These are phyloP conservation scores for Aureobasidium pullulans DNA, from an alignment of 2,329 filamentous ascomycete genomes.

Conservation along the genomic window DNA sequence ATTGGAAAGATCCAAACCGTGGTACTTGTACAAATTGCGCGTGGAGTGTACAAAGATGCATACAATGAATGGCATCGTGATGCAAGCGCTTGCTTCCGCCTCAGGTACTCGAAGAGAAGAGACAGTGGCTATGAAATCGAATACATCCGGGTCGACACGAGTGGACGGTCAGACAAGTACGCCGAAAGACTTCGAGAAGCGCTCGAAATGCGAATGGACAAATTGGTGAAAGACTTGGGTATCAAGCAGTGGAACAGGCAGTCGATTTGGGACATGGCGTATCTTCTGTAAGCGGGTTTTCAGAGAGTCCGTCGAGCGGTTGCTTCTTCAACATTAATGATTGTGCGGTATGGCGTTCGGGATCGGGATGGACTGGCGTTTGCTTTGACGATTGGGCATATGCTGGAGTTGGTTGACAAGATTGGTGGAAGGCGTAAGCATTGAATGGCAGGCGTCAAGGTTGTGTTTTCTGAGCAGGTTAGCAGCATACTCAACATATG, in stretches of 20 bases:
- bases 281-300: neutral
- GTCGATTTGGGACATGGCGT: slow-evolving; percentile 13
- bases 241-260: slow-evolving; percentile 11
- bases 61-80: slow-evolving; percentile 12
- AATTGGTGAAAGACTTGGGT: neutral
- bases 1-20: slow-evolving; percentile 7
- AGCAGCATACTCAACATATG: slow-evolving; percentile 5
- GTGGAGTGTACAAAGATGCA: slow-evolving; percentile 11
- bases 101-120: neutral
- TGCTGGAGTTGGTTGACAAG: neutral
- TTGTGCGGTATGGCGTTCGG: neutral
- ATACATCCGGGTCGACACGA: slow-evolving; percentile 9
- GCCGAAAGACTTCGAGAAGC: slow-evolving; percentile 10
- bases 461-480: neutral
- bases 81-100: slow-evolving; percentile 7
- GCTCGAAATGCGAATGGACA: slow-evolving; percentile 13
- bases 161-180: slow-evolving; percentile 11
- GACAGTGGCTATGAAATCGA: slow-evolving; percentile 2
- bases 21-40: slow-evolving; percentile 9
- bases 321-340: neutral
- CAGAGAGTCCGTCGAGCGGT: neutral
- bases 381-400: neutral
- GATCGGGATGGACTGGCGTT: neutral
- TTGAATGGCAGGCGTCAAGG: neutral
- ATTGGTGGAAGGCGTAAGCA: neutral